Conservation (phyloP, 2,329 filamentous ascomycete genomes). For the Hypoxylon sp. region DNA sequence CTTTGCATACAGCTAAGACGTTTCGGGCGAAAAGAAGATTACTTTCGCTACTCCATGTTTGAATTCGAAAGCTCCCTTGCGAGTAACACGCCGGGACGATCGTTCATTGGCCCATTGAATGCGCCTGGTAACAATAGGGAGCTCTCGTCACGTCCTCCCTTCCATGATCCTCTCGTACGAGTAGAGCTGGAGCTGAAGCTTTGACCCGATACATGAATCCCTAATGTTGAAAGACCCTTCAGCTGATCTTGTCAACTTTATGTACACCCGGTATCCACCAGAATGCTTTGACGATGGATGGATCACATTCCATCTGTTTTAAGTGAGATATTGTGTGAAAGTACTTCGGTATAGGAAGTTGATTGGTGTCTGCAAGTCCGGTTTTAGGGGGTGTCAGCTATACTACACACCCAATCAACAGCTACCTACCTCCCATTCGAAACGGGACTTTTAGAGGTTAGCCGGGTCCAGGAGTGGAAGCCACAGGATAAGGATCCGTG, state of each 20-base stretch:
- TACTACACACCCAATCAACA: slow-evolving; percentile 10
- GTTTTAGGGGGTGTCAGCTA: slow-evolving; percentile 9
- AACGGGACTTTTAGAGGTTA: slow-evolving; percentile 10
- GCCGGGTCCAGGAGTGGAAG: slow-evolving; percentile 12
- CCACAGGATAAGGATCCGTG: slow-evolving; percentile 6
- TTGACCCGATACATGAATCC: slow-evolving; percentile 23
- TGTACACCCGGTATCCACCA: slow-evolving; percentile 4
- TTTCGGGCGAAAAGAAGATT: slow-evolving; percentile 22
- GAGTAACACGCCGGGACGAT: slow-evolving; percentile 26
- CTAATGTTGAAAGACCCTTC: slow-evolving; percentile 14
- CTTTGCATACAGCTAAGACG: slow-evolving; percentile 7
- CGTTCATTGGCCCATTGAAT: slow-evolving; percentile 27
- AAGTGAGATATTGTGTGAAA: slow-evolving; percentile 5
- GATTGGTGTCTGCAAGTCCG: slow-evolving; percentile 16
- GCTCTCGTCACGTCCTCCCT: slow-evolving; percentile 15
- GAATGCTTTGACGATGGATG: slow-evolving; percentile 5
- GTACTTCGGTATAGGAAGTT: slow-evolving; percentile 18
- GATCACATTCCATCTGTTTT: slow-evolving; percentile 14
- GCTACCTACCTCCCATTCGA: slow-evolving; percentile 6
- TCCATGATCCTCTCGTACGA: slow-evolving; percentile 17
- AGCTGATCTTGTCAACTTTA: slow-evolving; percentile 25
- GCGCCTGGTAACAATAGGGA: slow-evolving; percentile 19
- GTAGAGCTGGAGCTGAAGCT: slow-evolving; percentile 15
- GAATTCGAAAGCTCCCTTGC: slow-evolving; percentile 34
- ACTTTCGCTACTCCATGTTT: slow-evolving; percentile 19